Evolutionary conservation across 768 basidiomycete genomes (phyloP), one percentile per base, ranked within the genome.

Genomic region (Tephrocybe sp.): DNA sequence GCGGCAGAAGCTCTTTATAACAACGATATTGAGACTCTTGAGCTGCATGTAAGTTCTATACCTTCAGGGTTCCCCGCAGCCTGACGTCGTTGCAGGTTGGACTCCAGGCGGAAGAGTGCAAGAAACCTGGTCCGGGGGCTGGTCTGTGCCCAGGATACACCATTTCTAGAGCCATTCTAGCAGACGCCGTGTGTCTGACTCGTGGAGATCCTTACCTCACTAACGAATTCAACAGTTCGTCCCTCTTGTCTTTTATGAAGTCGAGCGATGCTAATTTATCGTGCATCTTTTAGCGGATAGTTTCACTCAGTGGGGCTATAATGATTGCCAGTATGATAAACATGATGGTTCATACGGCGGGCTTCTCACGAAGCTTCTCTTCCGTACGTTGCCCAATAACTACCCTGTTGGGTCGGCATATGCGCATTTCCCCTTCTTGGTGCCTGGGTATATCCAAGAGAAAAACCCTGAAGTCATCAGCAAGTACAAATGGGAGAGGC

Each of bases 91-190:
- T 41, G 24, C 15, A 82, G 79, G 78, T 82, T 25, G 86, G 86
- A 9, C 65, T 87, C 25, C 83, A 84, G 68, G 86, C 87, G 5
- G 90, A 92, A 63, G 74, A 90, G 57, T 60, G 86, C 2, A 92
- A 91, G 60, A 53, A 58, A 2, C 78, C 83, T 5, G 73, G 74
- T 19, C 77, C 81, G 1, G 91, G 89, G 6, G 83, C 87, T 5
- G 90, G 89, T 9, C 62, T 92, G 4, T 91, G 89, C 63, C 89
- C 89, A 4, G 87, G 89, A 22, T 91, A 83, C 69, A 92, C 91
- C 4, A 86, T 89, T 55, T 89, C 89, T 6, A 76, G 91, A 36
- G 87, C 89, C n/a, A 92, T 94, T 54, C 72, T 94, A 12, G 75
- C 84, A 9, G 89, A 91, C 61, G 89, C 89, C 1, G 84, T 91